phyloP scores from a whole-genome alignment of 2,329 filamentous ascomycete genomes.

The Fusarium ambrosium region DNA sequence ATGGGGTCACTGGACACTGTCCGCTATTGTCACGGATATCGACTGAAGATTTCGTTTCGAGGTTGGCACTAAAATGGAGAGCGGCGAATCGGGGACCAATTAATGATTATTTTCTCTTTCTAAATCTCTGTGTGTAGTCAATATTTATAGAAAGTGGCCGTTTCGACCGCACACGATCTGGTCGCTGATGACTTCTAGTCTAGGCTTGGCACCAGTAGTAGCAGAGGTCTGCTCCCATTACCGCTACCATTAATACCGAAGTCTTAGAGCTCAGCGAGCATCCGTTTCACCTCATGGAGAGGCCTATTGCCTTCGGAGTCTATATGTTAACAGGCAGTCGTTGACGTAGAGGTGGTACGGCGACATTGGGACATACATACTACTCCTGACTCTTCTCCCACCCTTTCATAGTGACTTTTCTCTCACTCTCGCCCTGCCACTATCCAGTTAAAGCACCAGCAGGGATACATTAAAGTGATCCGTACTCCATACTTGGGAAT shows the following conservation, averaged over 20 bases:
- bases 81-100: background rate
- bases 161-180: background rate
- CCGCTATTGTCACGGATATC: background rate
- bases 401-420: slow-evolving; percentile 45
- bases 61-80: background rate
- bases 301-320: slow-evolving; percentile 33
- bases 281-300: slow-evolving; percentile 41
- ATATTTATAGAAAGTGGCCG: background rate
- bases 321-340: slow-evolving; percentile 6
- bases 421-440: slow-evolving; percentile 47
- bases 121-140: background rate
- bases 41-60: background rate
- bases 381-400: slow-evolving; percentile 42
- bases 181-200: slow-evolving; percentile 1
- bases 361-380: slow-evolving; percentile 8
- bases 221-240: slow-evolving; percentile 29
- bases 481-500: slow-evolving; percentile 26
- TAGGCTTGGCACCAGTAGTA: slow-evolving; percentile 8
- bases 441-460: too few species aligned
- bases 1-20: background rate
- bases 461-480: too few species aligned
- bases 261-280: slow-evolving; percentile 38
- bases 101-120: background rate
- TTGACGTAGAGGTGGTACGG: slow-evolving; percentile 10
- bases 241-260: slow-evolving; percentile 42